Evolutionary conservation across 129 eudicot species (phyloP), one percentile per base, ranked within the genome.

Genomic region (Glebionis coronaria): DNA sequence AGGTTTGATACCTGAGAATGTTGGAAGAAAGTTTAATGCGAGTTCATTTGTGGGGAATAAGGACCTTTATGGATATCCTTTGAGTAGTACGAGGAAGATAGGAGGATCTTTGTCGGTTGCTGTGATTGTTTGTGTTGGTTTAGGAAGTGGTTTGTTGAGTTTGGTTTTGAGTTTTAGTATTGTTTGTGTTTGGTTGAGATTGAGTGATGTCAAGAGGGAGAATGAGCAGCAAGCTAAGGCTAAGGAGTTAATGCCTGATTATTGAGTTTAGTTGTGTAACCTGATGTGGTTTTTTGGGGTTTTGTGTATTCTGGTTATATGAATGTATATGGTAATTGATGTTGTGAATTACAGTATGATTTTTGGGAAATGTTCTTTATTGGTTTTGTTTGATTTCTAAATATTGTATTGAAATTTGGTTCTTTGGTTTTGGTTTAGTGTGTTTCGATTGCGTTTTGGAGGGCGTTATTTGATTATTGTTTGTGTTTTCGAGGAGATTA

Each of bases 71-170:
- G 95, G 95, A 74, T 84, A 79, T 73, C 97, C 97, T 4, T 69
- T 86, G 52, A 54, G 74, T 12, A 79, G 79, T 38, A 63, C 69
- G 82, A 90, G 73, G 62, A 77, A 61, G 23, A 35, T 9, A 2
- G 84, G 70, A 57, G 90, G 95, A 78, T 35, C 42, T 8, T 61
- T 90, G 15, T 83, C 95, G 27, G 74, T 90, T 4, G 4, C 81
- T 71, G 76, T 82, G 42, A 90, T 90, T 35, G 97, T 90, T 0
- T 83, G 83, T 77, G 86, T 90, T 69, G 97, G 97, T 44, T 72
- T 90, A 40, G 97, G 88, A 31, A 89, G 96, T 53, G 96, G 96
- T 79, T 65, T 90, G 44, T 27, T 90, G 75, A 90, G 97, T 54
- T 78, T 86, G 79, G 78, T 73, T 1, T 42, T 90, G 9, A 90